Evolutionary conservation across 768 basidiomycete genomes (phyloP).

Genomic region (Tricholoma flavovirens): DNA sequence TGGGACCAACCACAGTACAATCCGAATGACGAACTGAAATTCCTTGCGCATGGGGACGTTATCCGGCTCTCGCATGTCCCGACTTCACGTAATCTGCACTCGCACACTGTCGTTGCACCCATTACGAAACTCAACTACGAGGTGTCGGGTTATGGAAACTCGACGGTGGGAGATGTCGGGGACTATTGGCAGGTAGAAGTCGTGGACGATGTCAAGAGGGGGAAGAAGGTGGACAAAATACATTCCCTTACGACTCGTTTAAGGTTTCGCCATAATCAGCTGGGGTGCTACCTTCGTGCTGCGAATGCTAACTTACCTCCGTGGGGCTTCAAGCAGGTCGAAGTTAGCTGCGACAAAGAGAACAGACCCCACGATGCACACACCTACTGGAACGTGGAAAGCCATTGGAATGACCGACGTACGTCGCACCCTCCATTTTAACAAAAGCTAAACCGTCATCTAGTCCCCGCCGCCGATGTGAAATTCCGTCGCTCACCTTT

Average conservation of each 20-base stretch:
- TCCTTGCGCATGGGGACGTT: conserved; percentile 67
- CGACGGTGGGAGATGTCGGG: conserved; percentile 77
- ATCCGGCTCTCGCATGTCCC: conserved; percentile 78
- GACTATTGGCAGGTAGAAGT: conserved; percentile 94
- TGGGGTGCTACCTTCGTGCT: conserved; percentile 87
- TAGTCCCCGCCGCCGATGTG: conserved; percentile 78
- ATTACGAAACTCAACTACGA: conserved; percentile 86
- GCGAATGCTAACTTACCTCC: conserved; percentile 87
- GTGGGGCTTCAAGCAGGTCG: conserved; percentile 99
- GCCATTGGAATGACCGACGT: conserved; percentile 95
- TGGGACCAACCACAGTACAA: conserved; percentile 75
- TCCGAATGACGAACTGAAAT: conserved; percentile 62
- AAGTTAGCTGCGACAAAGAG: conserved; percentile 90
- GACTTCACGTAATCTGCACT: conserved; percentile 89
- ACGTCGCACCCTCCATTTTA: conserved; percentile 28
- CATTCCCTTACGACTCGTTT: conserved; percentile 89
- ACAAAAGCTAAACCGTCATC: not conserved
- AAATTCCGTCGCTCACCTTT: conserved; percentile 90
- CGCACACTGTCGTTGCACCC: conserved; percentile 84
- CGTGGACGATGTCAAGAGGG: conserved; percentile 79
- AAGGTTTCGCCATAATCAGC: conserved; percentile 68
- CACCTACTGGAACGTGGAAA: conserved; percentile 98
- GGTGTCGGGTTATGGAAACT: conserved; percentile 91
- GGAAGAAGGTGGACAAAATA: conserved; percentile 58
- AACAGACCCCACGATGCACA: conserved; percentile 75